A percentile compares a stretch with the other conserved stretches of the same genome.
These are phyloP conservation scores for Cystofilobasidium bisporidii DNA, from an alignment of 768 basidiomycete genomes.

Conservation along the genomic window DNA sequence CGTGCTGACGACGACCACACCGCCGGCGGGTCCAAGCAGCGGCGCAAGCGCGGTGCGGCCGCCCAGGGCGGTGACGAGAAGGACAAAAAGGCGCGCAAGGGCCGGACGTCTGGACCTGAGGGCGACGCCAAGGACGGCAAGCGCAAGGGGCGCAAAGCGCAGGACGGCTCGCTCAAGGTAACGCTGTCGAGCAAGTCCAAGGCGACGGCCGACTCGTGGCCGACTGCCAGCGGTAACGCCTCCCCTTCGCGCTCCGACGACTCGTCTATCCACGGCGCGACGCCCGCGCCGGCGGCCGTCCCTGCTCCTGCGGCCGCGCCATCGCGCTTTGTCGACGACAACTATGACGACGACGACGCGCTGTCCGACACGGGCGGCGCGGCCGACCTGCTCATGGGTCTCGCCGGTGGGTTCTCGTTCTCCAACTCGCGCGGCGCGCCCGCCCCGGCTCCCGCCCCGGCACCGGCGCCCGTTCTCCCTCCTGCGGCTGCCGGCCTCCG, in stretches of 20 bases:
- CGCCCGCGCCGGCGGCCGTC: constrained; percentile 46
- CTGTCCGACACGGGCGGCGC: constrained; percentile 46
- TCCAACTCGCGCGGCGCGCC: constrained; percentile 1
- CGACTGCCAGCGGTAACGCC: not conserved
- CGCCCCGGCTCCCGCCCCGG: not conserved
- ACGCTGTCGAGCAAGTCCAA: not conserved
- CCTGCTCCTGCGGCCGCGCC: constrained; percentile 44
- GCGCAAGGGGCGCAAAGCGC: not conserved
- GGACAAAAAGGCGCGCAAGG: constrained; percentile 9
- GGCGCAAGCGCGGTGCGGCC: not conserved
- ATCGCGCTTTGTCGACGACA: constrained; percentile 68
- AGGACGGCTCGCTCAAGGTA: not conserved
- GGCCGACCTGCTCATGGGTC: constrained; percentile 70
- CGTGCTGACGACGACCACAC: not conserved
- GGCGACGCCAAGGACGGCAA: not conserved
- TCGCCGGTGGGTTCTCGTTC: constrained; percentile 45
- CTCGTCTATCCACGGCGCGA: constrained; percentile 6
- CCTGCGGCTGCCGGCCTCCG: not conserved
- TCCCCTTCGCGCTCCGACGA: constrained; percentile 2
- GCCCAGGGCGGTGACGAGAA: constrained; percentile 4
- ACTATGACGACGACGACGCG: constrained; percentile 54
- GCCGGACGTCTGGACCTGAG: not conserved
- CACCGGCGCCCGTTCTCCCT: not conserved
- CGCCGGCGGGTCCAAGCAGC: constrained; percentile 1
- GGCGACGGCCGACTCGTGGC: not conserved